These are phyloP conservation scores for Leccinum broughii DNA, from an alignment of 768 basidiomycete genomes.

Conservation along the genomic window DNA sequence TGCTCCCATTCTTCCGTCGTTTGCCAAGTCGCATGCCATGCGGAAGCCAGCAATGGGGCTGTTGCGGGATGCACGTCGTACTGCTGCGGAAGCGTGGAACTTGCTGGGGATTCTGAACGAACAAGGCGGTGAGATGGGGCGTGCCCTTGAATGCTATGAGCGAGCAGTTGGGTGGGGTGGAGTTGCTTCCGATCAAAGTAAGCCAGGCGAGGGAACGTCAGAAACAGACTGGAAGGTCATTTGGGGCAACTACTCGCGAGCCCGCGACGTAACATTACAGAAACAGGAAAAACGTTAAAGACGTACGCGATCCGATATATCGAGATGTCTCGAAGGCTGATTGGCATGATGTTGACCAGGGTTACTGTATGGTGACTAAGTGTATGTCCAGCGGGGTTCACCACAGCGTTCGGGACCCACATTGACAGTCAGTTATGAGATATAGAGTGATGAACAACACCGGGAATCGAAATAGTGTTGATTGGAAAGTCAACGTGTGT, in stretches of 20 bases:
- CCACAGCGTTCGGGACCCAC: not conserved
- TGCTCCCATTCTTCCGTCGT: slow-evolving; percentile 43
- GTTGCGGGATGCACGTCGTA: slow-evolving; percentile 67
- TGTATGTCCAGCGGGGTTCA: not conserved
- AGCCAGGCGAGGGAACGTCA: slow-evolving; percentile 52
- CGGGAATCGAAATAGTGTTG: no score
- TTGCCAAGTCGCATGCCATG: slow-evolving; percentile 50
- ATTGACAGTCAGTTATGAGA: not conserved
- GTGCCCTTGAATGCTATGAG: slow-evolving; percentile 63
- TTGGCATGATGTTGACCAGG: not conserved
- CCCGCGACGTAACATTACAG: slow-evolving; percentile 32
- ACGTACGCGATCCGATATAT: not conserved
- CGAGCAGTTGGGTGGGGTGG: slow-evolving; percentile 72
- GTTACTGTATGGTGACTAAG: not conserved
- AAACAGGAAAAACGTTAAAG: slow-evolving; percentile 9
- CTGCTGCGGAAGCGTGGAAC: slow-evolving; percentile 76
- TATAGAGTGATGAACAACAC: not conserved
- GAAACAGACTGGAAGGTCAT: slow-evolving; percentile 63
- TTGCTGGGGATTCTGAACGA: slow-evolving; percentile 70
- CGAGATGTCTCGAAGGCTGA: not conserved
- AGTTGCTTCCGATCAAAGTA: slow-evolving; percentile 36
- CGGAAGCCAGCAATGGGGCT: slow-evolving; percentile 54
- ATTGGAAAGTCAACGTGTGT: no score
- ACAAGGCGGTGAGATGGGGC: slow-evolving; percentile 32
- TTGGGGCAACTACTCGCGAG: slow-evolving; percentile 60